Base-by-base conservation (phyloP, 805 yeast species). In the Candida orba region DNA sequence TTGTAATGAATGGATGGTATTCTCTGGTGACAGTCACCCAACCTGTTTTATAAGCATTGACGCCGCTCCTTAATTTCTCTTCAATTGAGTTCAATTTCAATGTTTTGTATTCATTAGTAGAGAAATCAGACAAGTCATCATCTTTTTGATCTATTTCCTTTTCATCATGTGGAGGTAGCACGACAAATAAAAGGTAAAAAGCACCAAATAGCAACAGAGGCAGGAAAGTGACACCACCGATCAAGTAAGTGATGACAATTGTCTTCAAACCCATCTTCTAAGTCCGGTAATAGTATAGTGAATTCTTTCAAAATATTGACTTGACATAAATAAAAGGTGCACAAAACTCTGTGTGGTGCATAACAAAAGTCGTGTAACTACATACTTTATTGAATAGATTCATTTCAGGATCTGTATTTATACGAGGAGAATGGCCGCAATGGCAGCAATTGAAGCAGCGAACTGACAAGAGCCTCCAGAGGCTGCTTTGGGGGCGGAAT, bases 1-100 rank as follows among this genome's bases (percentile, higher is more conserved):
- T 41, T 49, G 57, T 35, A 55, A 52, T 52, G 63, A 74, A 68
- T 45, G 72, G 66, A 64, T 83, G 71, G 58, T 81, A 85, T 51
- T 84, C 91, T 47, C 78, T 80, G 0, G 95, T 84, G n/a, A 90
- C 90, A 3, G 83, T 77, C 2, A 88, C 64, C 95, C 95, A 86
- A 8, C 95, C 96, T 10, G 77, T 67, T 57, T 73, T 76, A 52
- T 63, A 73, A 0, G 87, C 74, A 23, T 78, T 77, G 1, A 83
- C 75, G 4, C 93, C 95, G 0, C 76, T 60, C n/a, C 70, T 67
- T 34, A 66, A 63, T 12, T 64, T 62, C 52, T 84, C 90, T 44
- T 81, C n/a, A 83, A 54, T 47, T 76, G 80, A 0, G 84, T 84
- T 27, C 4, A 81, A 78, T 49, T 73, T 78, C 41, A 81, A 63